Evolutionary conservation across 2,329 filamentous ascomycete species (phyloP).

Genomic region (Colletotrichum tofieldiae): DNA sequence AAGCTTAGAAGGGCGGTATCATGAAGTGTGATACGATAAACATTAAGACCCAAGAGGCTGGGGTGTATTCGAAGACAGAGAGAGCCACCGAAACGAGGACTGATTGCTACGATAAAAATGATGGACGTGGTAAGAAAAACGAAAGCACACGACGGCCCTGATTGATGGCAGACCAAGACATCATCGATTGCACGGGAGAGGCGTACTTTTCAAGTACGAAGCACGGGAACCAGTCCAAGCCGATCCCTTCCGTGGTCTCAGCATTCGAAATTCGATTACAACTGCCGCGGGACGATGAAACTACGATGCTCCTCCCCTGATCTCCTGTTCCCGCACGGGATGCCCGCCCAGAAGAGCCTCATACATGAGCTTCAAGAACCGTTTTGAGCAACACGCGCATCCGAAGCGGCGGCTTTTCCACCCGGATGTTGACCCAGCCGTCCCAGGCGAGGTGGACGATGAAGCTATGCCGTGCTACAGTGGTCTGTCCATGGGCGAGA

Average conservation of each 20-base stretch:
- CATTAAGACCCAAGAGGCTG: conserved; percentile 13
- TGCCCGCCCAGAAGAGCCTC: neutral
- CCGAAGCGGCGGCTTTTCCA: conserved; percentile 1
- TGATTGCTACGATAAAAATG: conserved; percentile 3
- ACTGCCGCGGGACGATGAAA: conserved; percentile 33
- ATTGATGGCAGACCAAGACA: conserved; percentile 25
- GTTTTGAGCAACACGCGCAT: conserved; percentile 18
- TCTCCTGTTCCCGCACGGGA: neutral
- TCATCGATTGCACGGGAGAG: conserved; percentile 16
- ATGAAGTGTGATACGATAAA: conserved; percentile 13
- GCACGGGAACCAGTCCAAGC: neutral
- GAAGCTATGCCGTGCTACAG: neutral
- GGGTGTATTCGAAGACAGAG: neutral
- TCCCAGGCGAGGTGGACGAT: neutral
- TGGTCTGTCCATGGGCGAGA: neutral
- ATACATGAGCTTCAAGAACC: conserved; percentile 22
- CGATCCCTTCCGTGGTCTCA: neutral
- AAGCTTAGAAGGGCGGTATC: conserved; percentile 11
- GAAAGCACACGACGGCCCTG: conserved; percentile 6
- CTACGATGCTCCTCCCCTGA: neutral
- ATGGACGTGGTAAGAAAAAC: conserved; percentile 3
- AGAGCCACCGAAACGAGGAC: neutral
- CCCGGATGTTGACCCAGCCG: conserved; percentile 12
- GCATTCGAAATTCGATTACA: conserved; percentile 11
- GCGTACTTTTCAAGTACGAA: conserved; percentile 31